Evolutionary conservation across 805 yeast species (phyloP).

Genomic region (Schizosaccharomyces cryophilus): DNA sequence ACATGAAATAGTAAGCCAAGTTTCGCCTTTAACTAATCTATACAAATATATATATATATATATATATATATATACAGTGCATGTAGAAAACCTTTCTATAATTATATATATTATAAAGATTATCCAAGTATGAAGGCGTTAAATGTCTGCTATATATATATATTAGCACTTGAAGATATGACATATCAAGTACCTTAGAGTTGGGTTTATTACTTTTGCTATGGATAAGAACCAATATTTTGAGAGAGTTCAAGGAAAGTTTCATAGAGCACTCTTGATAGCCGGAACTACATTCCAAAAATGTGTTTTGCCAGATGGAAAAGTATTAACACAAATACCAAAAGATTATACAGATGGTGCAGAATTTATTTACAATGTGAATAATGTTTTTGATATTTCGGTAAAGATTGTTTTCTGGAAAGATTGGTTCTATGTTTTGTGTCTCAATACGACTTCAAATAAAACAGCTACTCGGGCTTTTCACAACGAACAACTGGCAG

Average conservation of each 20-base stretch:
- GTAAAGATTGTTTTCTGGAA: neutral
- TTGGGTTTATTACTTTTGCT: too few species aligned
- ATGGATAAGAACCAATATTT: too few species aligned
- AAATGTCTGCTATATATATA: too few species aligned
- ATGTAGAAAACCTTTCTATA: too few species aligned
- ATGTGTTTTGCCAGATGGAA: neutral
- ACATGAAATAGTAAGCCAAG: too few species aligned
- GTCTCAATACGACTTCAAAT: neutral
- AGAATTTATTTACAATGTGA: neutral
- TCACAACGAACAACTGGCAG: neutral
- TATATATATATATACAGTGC: too few species aligned
- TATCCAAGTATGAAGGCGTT: too few species aligned
- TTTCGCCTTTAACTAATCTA: too few species aligned
- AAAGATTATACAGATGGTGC: neutral
- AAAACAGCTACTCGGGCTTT: neutral
- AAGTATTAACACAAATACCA: neutral
- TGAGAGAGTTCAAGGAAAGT: neutral
- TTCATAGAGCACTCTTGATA: neutral
- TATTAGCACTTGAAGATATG: too few species aligned
- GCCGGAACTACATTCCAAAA: neutral
- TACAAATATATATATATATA: too few species aligned
- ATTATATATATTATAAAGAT: too few species aligned
- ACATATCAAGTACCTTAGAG: too few species aligned
- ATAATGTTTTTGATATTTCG: neutral
- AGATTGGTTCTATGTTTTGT: neutral